Base-by-base conservation (phyloP, 192 early-diverging fungal species). In the Coemansia javaensis region DNA sequence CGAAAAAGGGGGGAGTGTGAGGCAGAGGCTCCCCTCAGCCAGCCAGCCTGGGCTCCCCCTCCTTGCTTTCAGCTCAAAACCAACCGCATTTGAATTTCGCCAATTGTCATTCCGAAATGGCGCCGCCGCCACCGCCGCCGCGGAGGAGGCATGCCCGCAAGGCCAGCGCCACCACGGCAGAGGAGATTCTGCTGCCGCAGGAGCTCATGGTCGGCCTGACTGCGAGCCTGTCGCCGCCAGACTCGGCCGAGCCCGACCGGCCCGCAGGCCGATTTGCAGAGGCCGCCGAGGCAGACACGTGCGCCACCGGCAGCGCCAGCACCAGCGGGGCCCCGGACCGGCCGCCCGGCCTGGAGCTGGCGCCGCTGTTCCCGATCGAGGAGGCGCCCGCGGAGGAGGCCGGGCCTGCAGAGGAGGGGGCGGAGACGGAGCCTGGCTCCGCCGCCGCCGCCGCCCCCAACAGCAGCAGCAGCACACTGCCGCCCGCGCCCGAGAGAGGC, bases 151-250 rank as follows among this genome's bases (percentile, higher is more conserved):
- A 71, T 55, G 67, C 67, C 25, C 67, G 67, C 14, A 71, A 71
- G 40, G 67, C 67, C 17, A 71, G 67, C 22, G 67, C 67, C 22
- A 71, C 67, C 12, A 71, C 67, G 13, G 67, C 60, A 14, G 67
- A 71, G 50, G 67, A 71, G 17, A 71, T 71, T 30, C 42, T 71
- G 48, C 61, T 72, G 12, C 68, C 68, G n/a, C 48, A 43, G 5
- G 68, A 72, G 62, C 68, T 72, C 7, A 72, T 65, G 61, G 49
- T 42, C 18, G 68, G 62, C 24, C 57, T 72, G 27, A 72, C 68
- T 25, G 59, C 61, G 15, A 52, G 32, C 9, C 42, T 72, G 12
- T 59, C 68, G 16, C 41, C 54, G 4, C 59, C 52, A n/a, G 11
- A 25, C 15, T 12, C 36, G 35, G 20, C 16, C 25, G 15, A 13